Evolutionary conservation across 345 rosid species (phyloP).

Genomic region (Brassica carinata): DNA sequence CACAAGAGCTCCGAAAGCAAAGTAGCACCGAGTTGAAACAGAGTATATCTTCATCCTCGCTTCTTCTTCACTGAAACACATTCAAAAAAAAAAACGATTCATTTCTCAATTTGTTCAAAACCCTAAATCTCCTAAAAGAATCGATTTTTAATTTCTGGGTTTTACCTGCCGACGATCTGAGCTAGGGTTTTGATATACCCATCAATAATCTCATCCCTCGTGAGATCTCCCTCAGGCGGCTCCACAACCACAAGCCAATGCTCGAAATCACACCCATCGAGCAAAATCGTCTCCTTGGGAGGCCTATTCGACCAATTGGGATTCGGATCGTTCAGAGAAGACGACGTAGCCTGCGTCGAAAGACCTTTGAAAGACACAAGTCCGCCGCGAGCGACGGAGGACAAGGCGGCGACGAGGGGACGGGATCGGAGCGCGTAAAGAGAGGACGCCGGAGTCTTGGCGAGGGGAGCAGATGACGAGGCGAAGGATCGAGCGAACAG

Average conservation of each 20-base stretch:
- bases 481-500: slow-evolving; percentile 32
- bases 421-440: slow-evolving; percentile 26
- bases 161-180: slow-evolving; percentile 70
- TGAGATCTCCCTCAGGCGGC: slow-evolving; percentile 59
- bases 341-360: slow-evolving; percentile 53
- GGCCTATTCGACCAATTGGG: slow-evolving; percentile 97
- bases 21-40: slow-evolving; percentile 76
- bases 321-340: slow-evolving; percentile 69
- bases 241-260: slow-evolving; percentile 96
- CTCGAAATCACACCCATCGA: slow-evolving; percentile 91
- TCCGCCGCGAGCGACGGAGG: slow-evolving; percentile 33
- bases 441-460: slow-evolving; percentile 24
- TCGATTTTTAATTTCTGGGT: not conserved
- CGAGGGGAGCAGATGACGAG: slow-evolving; percentile 30
- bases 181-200: slow-evolving; percentile 75
- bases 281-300: slow-evolving; percentile 86
- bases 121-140: not conserved
- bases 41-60: slow-evolving; percentile 89
- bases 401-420: slow-evolving; percentile 18
- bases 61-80: slow-evolving; percentile 67
- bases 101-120: not conserved
- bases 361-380: slow-evolving; percentile 37
- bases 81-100: not conserved
- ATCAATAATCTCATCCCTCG: slow-evolving; percentile 89
- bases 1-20: slow-evolving; percentile 88